Evolutionary conservation across 1,284 basidiomycete genomes (phyloP).

Genomic region (Peniophora sp.): DNA sequence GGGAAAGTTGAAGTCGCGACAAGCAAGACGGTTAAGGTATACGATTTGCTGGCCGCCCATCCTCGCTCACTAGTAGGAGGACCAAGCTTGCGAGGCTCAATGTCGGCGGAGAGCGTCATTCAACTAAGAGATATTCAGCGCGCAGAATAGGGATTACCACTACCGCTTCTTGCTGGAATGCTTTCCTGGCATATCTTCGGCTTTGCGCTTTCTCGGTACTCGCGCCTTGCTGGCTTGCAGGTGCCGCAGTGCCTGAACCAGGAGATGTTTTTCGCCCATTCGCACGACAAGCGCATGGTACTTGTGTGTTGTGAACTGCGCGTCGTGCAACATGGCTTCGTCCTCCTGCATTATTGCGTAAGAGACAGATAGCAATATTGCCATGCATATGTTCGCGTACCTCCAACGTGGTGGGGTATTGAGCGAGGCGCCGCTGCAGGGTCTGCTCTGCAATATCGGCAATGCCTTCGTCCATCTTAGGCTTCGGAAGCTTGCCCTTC

Average conservation of each 20-base stretch:
- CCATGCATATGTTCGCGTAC: conserved; percentile 26
- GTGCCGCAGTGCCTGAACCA: conserved; percentile 33
- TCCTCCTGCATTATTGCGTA: conserved; percentile 41
- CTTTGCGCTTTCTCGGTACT: conserved; percentile 8
- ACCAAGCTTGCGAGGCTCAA: too few relatives aligned
- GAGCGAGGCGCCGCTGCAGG: conserved; percentile 39
- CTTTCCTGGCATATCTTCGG: neutral
- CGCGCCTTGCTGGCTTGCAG: conserved; percentile 7
- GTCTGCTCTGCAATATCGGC: conserved; percentile 38
- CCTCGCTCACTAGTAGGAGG: too few relatives aligned
- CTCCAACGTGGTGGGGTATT: conserved; percentile 54
- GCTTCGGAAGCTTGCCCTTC: conserved; percentile 78
- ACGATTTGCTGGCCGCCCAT: too few relatives aligned
- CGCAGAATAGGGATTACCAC: neutral
- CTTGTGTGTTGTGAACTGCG: conserved; percentile 33
- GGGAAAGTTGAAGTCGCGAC: too few relatives aligned
- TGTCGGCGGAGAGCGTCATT: too few relatives aligned
- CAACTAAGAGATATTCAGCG: too few relatives aligned
- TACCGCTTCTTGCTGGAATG: neutral
- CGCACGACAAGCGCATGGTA: conserved; percentile 68
- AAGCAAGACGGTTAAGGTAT: too few relatives aligned
- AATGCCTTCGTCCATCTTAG: conserved; percentile 48
- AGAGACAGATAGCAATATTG: conserved; percentile 1
- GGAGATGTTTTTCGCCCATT: conserved; percentile 73
- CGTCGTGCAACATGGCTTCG: conserved; percentile 29